Base-by-base conservation (phyloP, 306 rosid species). In the Cicer chorassanicum region DNA sequence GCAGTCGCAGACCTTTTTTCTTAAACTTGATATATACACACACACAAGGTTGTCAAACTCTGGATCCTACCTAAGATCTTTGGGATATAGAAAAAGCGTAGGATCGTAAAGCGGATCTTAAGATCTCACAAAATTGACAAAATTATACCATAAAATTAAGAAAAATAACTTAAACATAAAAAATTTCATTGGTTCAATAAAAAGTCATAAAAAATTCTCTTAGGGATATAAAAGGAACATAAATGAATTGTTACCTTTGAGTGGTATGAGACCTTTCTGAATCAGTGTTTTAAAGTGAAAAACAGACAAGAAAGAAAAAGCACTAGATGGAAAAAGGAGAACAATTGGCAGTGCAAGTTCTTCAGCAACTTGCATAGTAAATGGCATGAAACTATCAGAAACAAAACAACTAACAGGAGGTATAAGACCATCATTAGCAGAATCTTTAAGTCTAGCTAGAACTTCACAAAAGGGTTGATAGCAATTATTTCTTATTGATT, bases 181-280 rank as follows among this genome's bases (percentile, higher is more conserved):
- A n/a, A n/a, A n/a, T n/a, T n/a, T n/a, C n/a, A n/a, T n/a, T n/a
- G n/a, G n/a, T n/a, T n/a, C n/a, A n/a, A n/a, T n/a, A n/a, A n/a
- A n/a, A n/a, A n/a, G n/a, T n/a, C n/a, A n/a, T n/a, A n/a, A 15
- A 24, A 0, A 60, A 7, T 6, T 61, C 1, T 16, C 11, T 4
- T n/a, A 38, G 6, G 46, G 16, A 19, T 7, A 41, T 41, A 54
- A 43, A 65, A 74, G 9, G 16, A 42, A 8, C 11, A 1, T 3
- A 55, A 24, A 24, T 24, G 34, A 38, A 38, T 50, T 7, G 19
- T 12, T 75, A 76, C 85, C 85, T 82, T 82, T 71, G 18, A 82
- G 66, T n/a, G 82, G 75, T 62, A 56, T 42, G 16, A 76, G 6
- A 18, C 82, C 79, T 21, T 43, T 71, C 36, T 75, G 40, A 0